Evolutionary conservation across 805 yeast species (phyloP).

Genomic region (Komagataella pseudopastoris): DNA sequence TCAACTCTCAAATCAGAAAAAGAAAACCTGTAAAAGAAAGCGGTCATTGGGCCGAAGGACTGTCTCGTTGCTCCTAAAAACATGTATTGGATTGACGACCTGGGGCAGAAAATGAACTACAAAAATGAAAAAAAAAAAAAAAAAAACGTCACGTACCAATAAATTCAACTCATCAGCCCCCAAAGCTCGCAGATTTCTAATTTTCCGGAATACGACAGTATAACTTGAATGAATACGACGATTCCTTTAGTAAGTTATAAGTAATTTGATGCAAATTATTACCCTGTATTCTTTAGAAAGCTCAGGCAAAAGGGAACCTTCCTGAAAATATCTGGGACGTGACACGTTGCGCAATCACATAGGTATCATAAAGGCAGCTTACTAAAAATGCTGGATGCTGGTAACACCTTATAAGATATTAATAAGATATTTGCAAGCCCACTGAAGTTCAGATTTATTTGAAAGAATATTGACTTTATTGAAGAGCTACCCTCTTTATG

Average conservation of each 20-base stretch:
- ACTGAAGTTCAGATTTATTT: neutral
- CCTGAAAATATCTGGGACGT: neutral
- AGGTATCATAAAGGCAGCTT: neutral
- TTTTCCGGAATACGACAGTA: neutral
- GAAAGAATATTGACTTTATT: neutral
- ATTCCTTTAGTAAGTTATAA: neutral
- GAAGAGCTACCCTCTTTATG: neutral
- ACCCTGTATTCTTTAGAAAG: neutral
- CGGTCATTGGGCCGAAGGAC: neutral
- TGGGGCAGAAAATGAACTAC: neutral
- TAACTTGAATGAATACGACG: neutral
- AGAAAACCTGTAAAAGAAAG: neutral
- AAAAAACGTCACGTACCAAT: neutral
- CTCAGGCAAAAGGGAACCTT: neutral
- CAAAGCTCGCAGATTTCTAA: neutral
- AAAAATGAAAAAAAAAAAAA: neutral
- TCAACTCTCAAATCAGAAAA: neutral
- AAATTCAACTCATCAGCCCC: neutral
- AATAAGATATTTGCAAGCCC: neutral
- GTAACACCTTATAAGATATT: neutral
- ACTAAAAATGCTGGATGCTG: neutral
- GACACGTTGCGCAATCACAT: neutral
- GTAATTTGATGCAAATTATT: neutral
- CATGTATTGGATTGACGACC: neutral
- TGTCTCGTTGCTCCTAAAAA: neutral